Conservation (phyloP, 2,329 filamentous ascomycete species). For the Coniella vitis region DNA sequence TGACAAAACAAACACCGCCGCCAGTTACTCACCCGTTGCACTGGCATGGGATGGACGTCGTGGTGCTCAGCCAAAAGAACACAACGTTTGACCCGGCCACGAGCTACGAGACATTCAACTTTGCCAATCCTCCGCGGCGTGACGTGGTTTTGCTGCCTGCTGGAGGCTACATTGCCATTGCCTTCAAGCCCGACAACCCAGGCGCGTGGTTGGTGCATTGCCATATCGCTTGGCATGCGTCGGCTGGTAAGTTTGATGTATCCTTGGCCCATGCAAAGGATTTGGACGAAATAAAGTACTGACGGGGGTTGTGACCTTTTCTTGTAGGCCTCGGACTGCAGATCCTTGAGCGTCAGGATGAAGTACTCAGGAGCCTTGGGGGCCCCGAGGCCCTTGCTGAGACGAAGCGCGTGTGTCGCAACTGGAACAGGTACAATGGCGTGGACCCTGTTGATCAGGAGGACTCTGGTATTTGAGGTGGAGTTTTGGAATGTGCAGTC, state of each 20-base stretch:
- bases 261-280: too few relatives aligned
- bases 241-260: slow-evolving; percentile 8
- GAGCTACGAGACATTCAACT: slow-evolving; percentile 19
- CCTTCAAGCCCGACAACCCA: slow-evolving; percentile 33
- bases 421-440: slow-evolving; percentile 10
- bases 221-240: slow-evolving; percentile 38
- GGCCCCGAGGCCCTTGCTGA: slow-evolving; percentile 7
- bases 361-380: slow-evolving; percentile 7
- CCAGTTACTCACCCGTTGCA: slow-evolving; percentile 16
- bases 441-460: slow-evolving; percentile 10
- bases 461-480: slow-evolving; percentile 13
- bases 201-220: slow-evolving; percentile 37
- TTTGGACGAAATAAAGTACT: too few relatives aligned
- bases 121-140: slow-evolving; percentile 30
- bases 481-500: neutral
- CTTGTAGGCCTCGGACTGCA: slow-evolving; percentile 9
- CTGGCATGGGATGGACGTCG: slow-evolving; percentile 26
- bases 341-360: slow-evolving; percentile 8
- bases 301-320: neutral
- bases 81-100: slow-evolving; percentile 14
- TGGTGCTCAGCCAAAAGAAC: slow-evolving; percentile 23
- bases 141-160: slow-evolving; percentile 30
- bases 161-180: slow-evolving; percentile 30
- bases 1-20: too few relatives aligned
- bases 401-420: slow-evolving; percentile 11